phyloP scores from a whole-genome alignment of 345 rosid species.

The Dipteronia sinensis region DNA sequence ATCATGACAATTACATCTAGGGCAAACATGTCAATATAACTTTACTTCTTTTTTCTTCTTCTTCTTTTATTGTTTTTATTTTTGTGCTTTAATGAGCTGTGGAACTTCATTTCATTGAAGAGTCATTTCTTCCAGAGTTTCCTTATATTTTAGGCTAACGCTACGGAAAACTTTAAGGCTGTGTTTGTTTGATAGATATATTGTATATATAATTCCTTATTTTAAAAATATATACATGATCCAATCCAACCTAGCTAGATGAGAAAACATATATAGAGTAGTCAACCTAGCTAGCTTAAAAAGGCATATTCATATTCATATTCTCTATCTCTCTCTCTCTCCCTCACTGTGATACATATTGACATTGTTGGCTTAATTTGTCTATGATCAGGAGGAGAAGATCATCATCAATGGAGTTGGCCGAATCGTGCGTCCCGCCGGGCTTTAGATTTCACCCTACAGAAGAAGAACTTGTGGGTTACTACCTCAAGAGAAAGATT shows the following conservation, averaged over 20 bases:
- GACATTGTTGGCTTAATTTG: neutral
- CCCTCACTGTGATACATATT: constrained; percentile 15
- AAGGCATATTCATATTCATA: constrained; percentile 1
- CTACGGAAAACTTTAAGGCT: constrained; percentile 45
- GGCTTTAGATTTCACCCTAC: constrained; percentile 97
- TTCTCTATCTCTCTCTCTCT: constrained; percentile 14
- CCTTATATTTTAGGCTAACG: constrained; percentile 44
- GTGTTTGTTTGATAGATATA: constrained; percentile 34
- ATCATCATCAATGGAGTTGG: constrained; percentile 57
- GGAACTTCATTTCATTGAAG: constrained; percentile 45
- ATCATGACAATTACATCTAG: constrained; percentile 21
- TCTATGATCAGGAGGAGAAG: constrained; percentile 32
- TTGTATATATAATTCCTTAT: constrained; percentile 17
- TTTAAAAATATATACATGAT: neutral
- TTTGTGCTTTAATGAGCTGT: constrained; percentile 26
- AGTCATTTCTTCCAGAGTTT: constrained; percentile 34
- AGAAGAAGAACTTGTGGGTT: constrained; percentile 96
- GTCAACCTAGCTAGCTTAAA: neutral
- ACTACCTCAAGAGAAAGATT: constrained; percentile 83
- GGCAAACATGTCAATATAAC: constrained; percentile 10
- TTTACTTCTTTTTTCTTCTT: neutral
- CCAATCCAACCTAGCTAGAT: neutral
- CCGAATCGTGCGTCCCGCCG: constrained; percentile 70
- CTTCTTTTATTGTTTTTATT: neutral
- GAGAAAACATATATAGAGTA: neutral